phyloP scores from a whole-genome alignment of 129 eudicot genomes.

The Gnaphalium uliginosum region DNA sequence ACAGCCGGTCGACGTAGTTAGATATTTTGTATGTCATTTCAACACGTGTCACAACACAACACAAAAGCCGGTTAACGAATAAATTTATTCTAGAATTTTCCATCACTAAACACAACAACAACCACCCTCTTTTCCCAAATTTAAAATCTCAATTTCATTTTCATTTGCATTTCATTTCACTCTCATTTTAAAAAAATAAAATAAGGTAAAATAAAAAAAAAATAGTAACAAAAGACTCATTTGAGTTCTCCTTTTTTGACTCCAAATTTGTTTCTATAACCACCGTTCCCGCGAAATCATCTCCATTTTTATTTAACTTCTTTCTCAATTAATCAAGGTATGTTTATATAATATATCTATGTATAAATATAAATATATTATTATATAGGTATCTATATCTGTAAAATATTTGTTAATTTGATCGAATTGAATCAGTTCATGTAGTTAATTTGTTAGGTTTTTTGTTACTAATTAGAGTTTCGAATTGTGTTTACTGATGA shows the following conservation, averaged over 20 bases:
- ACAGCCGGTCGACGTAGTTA: background rate
- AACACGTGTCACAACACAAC: slow-evolving; percentile 10
- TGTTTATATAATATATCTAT: background rate
- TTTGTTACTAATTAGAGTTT: background rate
- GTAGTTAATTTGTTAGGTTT: background rate
- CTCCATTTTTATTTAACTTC: slow-evolving; percentile 10
- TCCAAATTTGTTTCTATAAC: slow-evolving; percentile 24
- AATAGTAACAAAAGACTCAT: slow-evolving; percentile 18
- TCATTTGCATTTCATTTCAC: slow-evolving; percentile 40
- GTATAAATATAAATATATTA: too few species aligned
- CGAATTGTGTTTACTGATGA: background rate
- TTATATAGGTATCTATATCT: too few species aligned
- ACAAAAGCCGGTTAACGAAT: slow-evolving; percentile 32
- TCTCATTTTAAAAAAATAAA: slow-evolving; percentile 37
- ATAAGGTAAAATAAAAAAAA: background rate
- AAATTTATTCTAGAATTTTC: slow-evolving; percentile 27
- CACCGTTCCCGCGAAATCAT: slow-evolving; percentile 17
- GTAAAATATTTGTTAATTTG: background rate
- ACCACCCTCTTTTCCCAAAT: background rate
- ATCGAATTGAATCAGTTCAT: background rate
- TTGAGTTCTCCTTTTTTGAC: slow-evolving; percentile 38
- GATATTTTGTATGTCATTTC: background rate
- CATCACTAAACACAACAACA: background rate
- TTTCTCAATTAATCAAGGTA: slow-evolving; percentile 25
- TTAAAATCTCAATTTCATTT: slow-evolving; percentile 27